A percentile compares a stretch with the other conserved stretches of the same genome.
Conservation (phyloP, 495 filamentous ascomycete species). For the Penicillium tannophilum region DNA sequence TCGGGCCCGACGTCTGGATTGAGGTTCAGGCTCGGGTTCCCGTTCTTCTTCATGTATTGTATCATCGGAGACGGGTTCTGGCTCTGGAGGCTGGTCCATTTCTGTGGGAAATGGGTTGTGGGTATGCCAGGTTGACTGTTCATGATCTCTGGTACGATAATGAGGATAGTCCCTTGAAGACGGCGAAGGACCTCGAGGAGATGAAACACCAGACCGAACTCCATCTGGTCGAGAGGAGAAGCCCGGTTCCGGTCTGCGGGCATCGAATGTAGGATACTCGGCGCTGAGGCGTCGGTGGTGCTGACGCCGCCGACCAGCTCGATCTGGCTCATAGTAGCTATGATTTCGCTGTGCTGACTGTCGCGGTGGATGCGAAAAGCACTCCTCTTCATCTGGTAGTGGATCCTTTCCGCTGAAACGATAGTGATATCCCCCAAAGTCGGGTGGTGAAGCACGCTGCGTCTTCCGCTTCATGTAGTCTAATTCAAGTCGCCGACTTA, state of each 20-base stretch:
- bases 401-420: constrained; percentile 37
- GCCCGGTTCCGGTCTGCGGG: constrained; percentile 26
- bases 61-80: constrained; percentile 31
- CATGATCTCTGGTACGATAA: constrained; percentile 26
- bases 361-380: constrained; percentile 20
- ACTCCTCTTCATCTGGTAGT: constrained; percentile 33
- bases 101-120: constrained; percentile 30
- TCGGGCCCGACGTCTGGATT: constrained; percentile 21
- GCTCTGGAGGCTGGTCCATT: constrained; percentile 14
- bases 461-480: constrained; percentile 43
- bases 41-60: constrained; percentile 11
- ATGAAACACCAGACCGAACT: constrained; percentile 24
- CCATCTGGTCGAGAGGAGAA: constrained; percentile 14
- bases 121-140: constrained; percentile 20
- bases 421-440: constrained; percentile 36
- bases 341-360: constrained; percentile 26
- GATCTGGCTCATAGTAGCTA: constrained; percentile 23
- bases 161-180: constrained; percentile 25
- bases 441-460: constrained; percentile 34
- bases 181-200: constrained; percentile 39
- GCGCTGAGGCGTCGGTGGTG: constrained; percentile 31
- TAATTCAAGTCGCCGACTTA: constrained; percentile 48
- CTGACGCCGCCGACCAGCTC: constrained; percentile 20
- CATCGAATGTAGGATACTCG: constrained; percentile 25
- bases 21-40: constrained; percentile 13